phyloP scores from a whole-genome alignment of 2,329 filamentous ascomycete species.

The Fusarium sp. region DNA sequence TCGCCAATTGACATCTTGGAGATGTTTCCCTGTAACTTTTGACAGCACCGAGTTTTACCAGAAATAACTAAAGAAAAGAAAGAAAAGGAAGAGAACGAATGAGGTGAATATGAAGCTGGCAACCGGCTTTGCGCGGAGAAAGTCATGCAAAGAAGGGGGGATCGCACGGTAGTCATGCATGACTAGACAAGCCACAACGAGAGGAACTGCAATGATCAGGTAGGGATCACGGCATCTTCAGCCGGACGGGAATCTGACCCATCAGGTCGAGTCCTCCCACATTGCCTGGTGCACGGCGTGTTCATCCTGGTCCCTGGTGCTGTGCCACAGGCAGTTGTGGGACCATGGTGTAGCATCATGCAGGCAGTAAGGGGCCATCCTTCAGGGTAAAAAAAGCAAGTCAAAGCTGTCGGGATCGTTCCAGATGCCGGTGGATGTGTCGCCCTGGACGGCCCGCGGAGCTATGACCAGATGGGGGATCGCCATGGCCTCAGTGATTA shows the following conservation, averaged over 20 bases:
- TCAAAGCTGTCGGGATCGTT: neutral
- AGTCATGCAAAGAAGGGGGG: constrained; percentile 21
- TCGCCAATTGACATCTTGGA: constrained; percentile 25
- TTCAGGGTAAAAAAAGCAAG: neutral
- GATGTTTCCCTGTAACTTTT: neutral
- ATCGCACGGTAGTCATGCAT: constrained; percentile 1
- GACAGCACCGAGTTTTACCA: neutral
- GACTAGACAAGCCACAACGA: neutral
- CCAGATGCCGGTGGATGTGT: neutral
- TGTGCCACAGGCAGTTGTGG: neutral
- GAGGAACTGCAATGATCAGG: neutral
- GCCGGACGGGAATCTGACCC: constrained; percentile 3
- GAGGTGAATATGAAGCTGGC: constrained; percentile 9
- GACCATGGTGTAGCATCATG: neutral
- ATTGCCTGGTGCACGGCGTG: constrained; percentile 7
- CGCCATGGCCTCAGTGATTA: neutral
- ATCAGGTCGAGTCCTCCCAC: neutral
- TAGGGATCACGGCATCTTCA: neutral
- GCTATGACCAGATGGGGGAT: neutral
- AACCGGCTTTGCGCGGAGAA: constrained; percentile 9
- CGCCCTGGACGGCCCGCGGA: neutral
- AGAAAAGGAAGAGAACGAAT: neutral
- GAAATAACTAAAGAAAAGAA: neutral
- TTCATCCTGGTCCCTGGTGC: constrained; percentile 1
- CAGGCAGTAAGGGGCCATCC: neutral